A percentile compares a stretch with the other conserved stretches of the same genome.
Evolutionary conservation across 2,329 filamentous ascomycete genomes (phyloP).

Genomic region (Paecilomyces sp.): DNA sequence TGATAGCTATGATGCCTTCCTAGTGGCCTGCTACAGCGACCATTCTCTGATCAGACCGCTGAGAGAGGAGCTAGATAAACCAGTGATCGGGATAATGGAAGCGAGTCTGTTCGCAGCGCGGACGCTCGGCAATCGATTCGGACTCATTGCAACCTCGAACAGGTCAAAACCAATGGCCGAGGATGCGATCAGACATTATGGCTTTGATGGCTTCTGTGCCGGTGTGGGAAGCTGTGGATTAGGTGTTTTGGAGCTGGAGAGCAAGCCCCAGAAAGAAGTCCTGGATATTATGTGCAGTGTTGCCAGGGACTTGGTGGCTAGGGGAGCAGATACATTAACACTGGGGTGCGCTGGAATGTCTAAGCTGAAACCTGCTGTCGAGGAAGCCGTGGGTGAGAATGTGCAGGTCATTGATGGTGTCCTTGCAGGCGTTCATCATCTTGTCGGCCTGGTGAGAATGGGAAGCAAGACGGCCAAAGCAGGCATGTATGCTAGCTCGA

Average conservation of each 20-base stretch:
- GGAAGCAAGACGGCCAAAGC: slow-evolving; percentile 21
- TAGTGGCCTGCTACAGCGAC: slow-evolving; percentile 45
- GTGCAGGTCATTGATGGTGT: slow-evolving; percentile 48
- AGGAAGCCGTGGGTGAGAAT: slow-evolving; percentile 38
- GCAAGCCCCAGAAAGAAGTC: slow-evolving; percentile 32
- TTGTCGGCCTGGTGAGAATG: slow-evolving; percentile 17
- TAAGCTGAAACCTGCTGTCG: slow-evolving; percentile 39
- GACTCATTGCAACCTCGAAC: slow-evolving; percentile 36
- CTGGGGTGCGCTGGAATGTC: slow-evolving; percentile 47
- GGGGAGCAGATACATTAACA: slow-evolving; percentile 37
- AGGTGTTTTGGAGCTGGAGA: slow-evolving; percentile 40
- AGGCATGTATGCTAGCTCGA: slow-evolving; percentile 20
- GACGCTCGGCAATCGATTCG: slow-evolving; percentile 43
- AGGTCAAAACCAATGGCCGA: slow-evolving; percentile 34
- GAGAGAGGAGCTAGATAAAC: slow-evolving; percentile 39
- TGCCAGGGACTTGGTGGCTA: slow-evolving; percentile 31
- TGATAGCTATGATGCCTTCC: slow-evolving; percentile 39
- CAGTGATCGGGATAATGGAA: slow-evolving; percentile 47
- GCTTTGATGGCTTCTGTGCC: slow-evolving; percentile 35
- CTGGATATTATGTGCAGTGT: slow-evolving; percentile 31
- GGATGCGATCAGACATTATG: slow-evolving; percentile 35
- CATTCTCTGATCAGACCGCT: slow-evolving; percentile 42
- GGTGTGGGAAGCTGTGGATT: slow-evolving; percentile 37
- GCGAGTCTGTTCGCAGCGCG: slow-evolving; percentile 43
- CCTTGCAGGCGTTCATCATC: slow-evolving; percentile 29